Evolutionary conservation across 1,139 yeast species (phyloP).

Genomic region (Yamadazyma conglobata): DNA sequence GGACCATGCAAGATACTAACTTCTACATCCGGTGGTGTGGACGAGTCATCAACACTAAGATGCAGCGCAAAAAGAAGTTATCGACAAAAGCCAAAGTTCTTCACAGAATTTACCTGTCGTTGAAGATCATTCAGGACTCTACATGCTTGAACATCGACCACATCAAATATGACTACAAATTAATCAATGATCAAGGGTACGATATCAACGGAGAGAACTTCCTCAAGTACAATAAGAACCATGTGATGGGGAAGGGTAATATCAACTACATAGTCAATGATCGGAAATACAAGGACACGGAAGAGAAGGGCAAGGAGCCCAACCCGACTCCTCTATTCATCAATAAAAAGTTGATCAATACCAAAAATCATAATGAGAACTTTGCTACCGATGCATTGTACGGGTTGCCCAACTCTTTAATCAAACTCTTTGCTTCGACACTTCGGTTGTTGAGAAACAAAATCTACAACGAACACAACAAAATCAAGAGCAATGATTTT

Average conservation of each 20-base stretch:
- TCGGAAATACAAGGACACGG: constrained; percentile 7
- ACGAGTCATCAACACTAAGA: constrained; percentile 65
- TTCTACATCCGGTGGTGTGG: constrained; percentile 76
- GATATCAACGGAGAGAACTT: constrained; percentile 42
- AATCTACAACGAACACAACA: constrained; percentile 43
- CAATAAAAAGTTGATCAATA: constrained; percentile 42
- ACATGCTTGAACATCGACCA: constrained; percentile 48
- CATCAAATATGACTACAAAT: constrained; percentile 35
- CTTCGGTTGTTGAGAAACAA: constrained; percentile 64
- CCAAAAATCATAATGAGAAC: constrained; percentile 48
- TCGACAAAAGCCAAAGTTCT: constrained; percentile 74
- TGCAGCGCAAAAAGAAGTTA: constrained; percentile 60
- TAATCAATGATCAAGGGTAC: constrained; percentile 29
- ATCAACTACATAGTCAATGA: constrained; percentile 12
- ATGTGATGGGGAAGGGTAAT: constrained; percentile 9
- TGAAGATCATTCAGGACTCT: constrained; percentile 72
- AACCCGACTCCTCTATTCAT: constrained; percentile 41
- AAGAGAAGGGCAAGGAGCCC: constrained; percentile 3
- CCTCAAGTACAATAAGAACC: constrained; percentile 28
- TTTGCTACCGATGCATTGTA: constrained; percentile 79
- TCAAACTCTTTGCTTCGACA: constrained; percentile 66
- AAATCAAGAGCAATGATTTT: constrained; percentile 30
- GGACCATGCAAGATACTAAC: constrained; percentile 84
- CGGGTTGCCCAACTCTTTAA: constrained; percentile 80
- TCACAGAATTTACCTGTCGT: constrained; percentile 74